phyloP scores from a whole-genome alignment of 108 stramenopile genomes.

The Nannochloropsis salina region DNA sequence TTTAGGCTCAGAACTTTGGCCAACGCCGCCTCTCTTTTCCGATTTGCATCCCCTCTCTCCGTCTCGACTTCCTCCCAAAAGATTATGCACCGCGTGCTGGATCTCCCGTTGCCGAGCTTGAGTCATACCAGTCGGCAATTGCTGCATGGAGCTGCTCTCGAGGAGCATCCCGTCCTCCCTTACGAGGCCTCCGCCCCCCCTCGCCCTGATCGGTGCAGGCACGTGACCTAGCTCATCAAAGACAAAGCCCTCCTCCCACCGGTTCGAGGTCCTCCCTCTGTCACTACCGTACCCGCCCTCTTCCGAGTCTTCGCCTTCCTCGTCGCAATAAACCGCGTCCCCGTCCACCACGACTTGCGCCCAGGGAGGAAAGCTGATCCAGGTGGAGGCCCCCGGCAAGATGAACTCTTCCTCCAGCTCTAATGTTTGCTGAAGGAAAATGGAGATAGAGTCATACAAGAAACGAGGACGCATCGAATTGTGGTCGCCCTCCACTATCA shows the following conservation, averaged over 20 bases:
- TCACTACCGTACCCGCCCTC: constrained; percentile 22
- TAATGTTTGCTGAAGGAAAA: constrained; percentile 82
- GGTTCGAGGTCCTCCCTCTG: neutral
- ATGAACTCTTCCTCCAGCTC: constrained; percentile 59
- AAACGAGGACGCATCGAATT: constrained; percentile 87
- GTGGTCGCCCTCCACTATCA: constrained; percentile 94
- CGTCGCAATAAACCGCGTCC: neutral
- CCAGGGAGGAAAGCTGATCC: neutral
- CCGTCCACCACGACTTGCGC: neutral
- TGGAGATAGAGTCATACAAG: constrained; percentile 85
- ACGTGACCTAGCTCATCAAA: neutral
- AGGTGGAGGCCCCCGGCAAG: neutral
- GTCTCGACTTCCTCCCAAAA: constrained; percentile 18
- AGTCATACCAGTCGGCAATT: constrained; percentile 38
- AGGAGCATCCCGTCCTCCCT: constrained; percentile 20
- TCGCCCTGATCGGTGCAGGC: neutral
- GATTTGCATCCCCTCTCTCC: no score
- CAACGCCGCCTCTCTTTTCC: no score
- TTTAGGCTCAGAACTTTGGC: neutral
- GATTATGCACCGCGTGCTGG: constrained; percentile 39
- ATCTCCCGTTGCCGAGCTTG: constrained; percentile 42
- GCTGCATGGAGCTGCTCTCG: neutral
- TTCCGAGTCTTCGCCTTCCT: constrained; percentile 24
- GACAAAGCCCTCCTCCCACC: neutral
- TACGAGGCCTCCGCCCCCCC: neutral